Evolutionary conservation across 2,329 filamentous ascomycete genomes (phyloP), one percentile per base, ranked within the genome.

Genomic region (Arthrobotrys musiformis): DNA sequence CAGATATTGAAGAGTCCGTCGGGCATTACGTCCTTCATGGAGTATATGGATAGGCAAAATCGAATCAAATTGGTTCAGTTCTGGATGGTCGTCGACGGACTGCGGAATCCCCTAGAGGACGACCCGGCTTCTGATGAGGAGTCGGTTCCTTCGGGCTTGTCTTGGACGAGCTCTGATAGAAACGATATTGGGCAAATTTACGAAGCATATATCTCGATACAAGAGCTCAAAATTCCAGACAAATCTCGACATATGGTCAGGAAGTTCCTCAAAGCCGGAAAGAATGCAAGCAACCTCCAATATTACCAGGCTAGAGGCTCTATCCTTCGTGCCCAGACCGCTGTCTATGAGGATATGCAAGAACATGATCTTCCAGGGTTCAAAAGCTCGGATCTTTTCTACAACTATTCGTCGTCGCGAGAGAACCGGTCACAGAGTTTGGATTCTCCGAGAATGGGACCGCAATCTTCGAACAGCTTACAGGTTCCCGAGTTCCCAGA

Each of bases 1-100:
- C 74, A 77, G n/a, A 77, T 77, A 19, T 46, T 77, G 15, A 77
- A 77, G 60, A 77, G 73, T 19, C 89, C 95, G 1, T 92, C 94
- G 0, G 94, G 93, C 0, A 86, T 99, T 7, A 98, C 95, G 1
- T 99, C 97, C 82, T 98, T 99, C 85, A 99, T 99, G 95, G 95
- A 99, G 82, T 98, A 93, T 82, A 99, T 99, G 95, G 95, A 99
- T 82, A 90, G 95, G 46, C 92, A 94, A 82, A 88, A 88, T 15
- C 86, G 94, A 26, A 94, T 98, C 91, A 88, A 92, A 13, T 85
- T 97, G 54, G 94, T 99, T 4, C 95, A 99, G 81, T 99, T 98
- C 83, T 99, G 94, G 93, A 90, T 99, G 44, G 95, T 98, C 2
- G 95, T 98, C 4, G 95, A 99, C 84, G 94, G 95, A 0, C 93